These are phyloP conservation scores for Spathaspora boniae DNA, from an alignment of 805 yeast species.

Conservation along the genomic window DNA sequence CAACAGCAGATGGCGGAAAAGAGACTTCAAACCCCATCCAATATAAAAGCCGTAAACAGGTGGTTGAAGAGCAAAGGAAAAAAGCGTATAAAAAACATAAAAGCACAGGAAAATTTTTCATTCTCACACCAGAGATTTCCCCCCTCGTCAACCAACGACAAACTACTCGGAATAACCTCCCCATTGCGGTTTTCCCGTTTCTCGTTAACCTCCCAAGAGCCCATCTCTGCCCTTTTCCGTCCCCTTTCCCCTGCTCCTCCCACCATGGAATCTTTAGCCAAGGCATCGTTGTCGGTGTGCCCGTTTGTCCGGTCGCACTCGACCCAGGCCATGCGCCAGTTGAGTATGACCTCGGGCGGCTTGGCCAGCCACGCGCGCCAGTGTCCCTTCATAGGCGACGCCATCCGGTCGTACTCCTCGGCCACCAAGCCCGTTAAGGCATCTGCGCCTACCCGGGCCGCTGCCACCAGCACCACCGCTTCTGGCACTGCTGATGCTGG, in stretches of 20 bases:
- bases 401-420: conserved; percentile 52
- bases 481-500: conserved; percentile 28
- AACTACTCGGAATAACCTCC: not conserved
- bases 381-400: conserved; percentile 92
- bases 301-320: conserved; percentile 74
- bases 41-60: not conserved
- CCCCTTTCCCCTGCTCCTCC: not conserved
- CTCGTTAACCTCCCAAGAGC: not conserved
- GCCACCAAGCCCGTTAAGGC: conserved; percentile 38
- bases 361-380: conserved; percentile 59
- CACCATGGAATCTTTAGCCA: conserved; percentile 73
- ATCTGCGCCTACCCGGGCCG: too few species aligned
- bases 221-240: not conserved
- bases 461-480: conserved; percentile 43
- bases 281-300: conserved; percentile 74
- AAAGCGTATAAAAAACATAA: too few species aligned
- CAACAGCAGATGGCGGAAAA: too few species aligned
- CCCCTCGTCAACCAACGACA: not conserved
- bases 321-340: conserved; percentile 54
- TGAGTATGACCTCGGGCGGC: conserved; percentile 42
- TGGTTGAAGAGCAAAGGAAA: not conserved
- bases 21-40: not conserved
- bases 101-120: not conserved
- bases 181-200: not conserved
- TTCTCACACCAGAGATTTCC: not conserved